Evolutionary conservation across 1,139 yeast genomes (phyloP).

Genomic region (Pichia kudriavzevii): DNA sequence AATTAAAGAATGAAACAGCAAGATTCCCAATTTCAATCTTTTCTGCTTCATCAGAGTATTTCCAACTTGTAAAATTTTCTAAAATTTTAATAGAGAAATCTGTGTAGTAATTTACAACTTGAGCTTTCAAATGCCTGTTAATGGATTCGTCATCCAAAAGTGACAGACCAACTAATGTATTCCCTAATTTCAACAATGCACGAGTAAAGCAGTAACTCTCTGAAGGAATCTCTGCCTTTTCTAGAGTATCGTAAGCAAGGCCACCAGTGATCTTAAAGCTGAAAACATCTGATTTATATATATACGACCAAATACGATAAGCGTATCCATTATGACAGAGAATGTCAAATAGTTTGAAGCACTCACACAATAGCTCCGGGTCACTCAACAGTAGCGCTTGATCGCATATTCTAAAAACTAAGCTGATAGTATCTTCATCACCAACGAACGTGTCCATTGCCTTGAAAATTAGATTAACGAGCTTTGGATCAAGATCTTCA

Average conservation of each 20-base stretch:
- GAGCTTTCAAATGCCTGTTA: constrained; percentile 42
- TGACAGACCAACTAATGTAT: constrained; percentile 48
- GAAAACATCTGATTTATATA: constrained; percentile 59
- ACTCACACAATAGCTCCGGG: constrained; percentile 37
- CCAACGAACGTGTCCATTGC: constrained; percentile 51
- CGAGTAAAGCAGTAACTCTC: constrained; percentile 64
- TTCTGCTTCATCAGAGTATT: constrained; percentile 49
- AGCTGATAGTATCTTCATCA: constrained; percentile 62
- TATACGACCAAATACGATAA: constrained; percentile 70
- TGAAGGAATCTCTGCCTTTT: constrained; percentile 63
- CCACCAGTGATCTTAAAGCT: constrained; percentile 68
- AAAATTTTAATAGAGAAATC: constrained; percentile 56
- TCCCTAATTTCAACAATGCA: constrained; percentile 47
- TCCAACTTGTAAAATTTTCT: constrained; percentile 70
- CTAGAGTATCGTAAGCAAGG: constrained; percentile 52
- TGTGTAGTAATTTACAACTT: constrained; percentile 49
- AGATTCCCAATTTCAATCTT: constrained; percentile 56
- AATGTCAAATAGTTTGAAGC: constrained; percentile 45
- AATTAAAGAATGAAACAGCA: constrained; percentile 49
- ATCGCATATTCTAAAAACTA: constrained; percentile 59
- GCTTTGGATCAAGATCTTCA: constrained; percentile 37
- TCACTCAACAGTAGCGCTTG: constrained; percentile 56
- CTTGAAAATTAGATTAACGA: constrained; percentile 42
- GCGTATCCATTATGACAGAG: constrained; percentile 43
- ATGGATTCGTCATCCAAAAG: constrained; percentile 31